Evolutionary conservation across 202 grass and related monocot genomes (phyloP).

Genomic region (Digitaria exilis): DNA sequence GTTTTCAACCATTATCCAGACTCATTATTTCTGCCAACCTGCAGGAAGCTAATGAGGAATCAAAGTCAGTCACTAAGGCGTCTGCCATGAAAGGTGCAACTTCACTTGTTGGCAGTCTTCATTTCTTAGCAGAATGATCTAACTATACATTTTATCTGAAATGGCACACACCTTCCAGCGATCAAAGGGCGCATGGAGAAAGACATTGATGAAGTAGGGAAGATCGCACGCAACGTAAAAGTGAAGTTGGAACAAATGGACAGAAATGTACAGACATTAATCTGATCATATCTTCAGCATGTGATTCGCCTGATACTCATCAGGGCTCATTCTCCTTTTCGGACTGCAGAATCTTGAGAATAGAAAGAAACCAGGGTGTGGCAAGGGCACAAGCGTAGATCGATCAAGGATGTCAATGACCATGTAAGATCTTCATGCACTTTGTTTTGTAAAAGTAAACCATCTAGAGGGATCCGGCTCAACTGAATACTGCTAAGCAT

Average conservation of each 20-base stretch:
- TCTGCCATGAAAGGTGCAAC: conserved; percentile 80
- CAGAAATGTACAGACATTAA: conserved; percentile 63
- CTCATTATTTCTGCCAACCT: conserved; percentile 11
- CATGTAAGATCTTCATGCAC: conserved; percentile 50
- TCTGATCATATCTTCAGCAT: background rate
- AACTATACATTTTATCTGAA: background rate
- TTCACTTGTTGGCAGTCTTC: background rate
- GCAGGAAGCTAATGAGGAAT: conserved; percentile 83
- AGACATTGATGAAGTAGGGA: conserved; percentile 73
- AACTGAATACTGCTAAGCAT: background rate
- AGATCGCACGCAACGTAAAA: conserved; percentile 64
- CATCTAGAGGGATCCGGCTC: background rate
- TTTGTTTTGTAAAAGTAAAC: conserved; percentile 14
- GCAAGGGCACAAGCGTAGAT: conserved; percentile 79
- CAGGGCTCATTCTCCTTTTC: conserved; percentile 7
- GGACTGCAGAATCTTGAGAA: conserved; percentile 74
- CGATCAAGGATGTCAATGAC: conserved; percentile 93
- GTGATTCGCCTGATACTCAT: background rate
- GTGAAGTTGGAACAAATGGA: conserved; percentile 85
- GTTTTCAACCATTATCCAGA: background rate
- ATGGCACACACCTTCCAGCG: conserved; percentile 38
- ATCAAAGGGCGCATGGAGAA: conserved; percentile 87
- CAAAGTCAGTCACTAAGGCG: conserved; percentile 73
- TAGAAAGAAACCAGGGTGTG: conserved; percentile 74
- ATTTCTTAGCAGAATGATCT: background rate